Evolutionary conservation across 805 yeast genomes (phyloP).

Genomic region (Candida taoyuanica): DNA sequence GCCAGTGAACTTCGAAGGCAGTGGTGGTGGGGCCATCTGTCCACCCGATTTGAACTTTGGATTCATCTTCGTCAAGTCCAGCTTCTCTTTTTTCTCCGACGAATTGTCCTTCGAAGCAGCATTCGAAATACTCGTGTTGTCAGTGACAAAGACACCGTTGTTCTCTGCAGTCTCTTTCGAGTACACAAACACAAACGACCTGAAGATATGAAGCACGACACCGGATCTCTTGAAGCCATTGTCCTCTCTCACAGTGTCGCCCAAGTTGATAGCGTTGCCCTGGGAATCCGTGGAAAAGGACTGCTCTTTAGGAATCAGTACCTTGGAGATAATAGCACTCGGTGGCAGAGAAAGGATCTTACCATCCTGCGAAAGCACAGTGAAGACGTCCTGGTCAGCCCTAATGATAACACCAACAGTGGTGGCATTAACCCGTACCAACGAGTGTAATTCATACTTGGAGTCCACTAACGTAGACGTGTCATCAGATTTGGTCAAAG

Average conservation of each 20-base stretch:
- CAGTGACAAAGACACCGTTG: slow-evolving; percentile 85
- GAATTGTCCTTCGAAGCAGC: slow-evolving; percentile 79
- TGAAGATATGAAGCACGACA: slow-evolving; percentile 78
- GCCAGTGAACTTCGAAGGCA: slow-evolving; percentile 56
- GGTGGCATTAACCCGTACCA: slow-evolving; percentile 82
- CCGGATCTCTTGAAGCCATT: slow-evolving; percentile 88
- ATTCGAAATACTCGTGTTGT: slow-evolving; percentile 71
- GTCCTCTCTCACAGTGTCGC: slow-evolving; percentile 87
- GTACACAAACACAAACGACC: slow-evolving; percentile 72
- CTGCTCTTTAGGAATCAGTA: slow-evolving; percentile 58
- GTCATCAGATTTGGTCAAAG: slow-evolving; percentile 87
- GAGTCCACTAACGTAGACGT: slow-evolving; percentile 71
- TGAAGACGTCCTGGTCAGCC: slow-evolving; percentile 83
- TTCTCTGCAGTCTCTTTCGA: slow-evolving; percentile 78
- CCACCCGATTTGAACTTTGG: slow-evolving; percentile 56
- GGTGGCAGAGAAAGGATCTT: slow-evolving; percentile 68
- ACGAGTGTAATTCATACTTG: slow-evolving; percentile 80
- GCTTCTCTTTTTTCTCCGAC: slow-evolving; percentile 35
- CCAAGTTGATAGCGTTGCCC: slow-evolving; percentile 82
- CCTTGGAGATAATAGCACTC: slow-evolving; percentile 74
- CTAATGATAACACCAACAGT: slow-evolving; percentile 85
- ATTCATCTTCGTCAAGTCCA: slow-evolving; percentile 81
- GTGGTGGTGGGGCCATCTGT: slow-evolving; percentile 56
- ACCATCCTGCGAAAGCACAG: slow-evolving; percentile 79
- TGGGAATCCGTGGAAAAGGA: slow-evolving; percentile 80